A percentile compares a stretch with the other conserved stretches of the same genome.
Conservation (phyloP, 2,329 filamentous ascomycete species). For the Botryotinia narcissicola region DNA sequence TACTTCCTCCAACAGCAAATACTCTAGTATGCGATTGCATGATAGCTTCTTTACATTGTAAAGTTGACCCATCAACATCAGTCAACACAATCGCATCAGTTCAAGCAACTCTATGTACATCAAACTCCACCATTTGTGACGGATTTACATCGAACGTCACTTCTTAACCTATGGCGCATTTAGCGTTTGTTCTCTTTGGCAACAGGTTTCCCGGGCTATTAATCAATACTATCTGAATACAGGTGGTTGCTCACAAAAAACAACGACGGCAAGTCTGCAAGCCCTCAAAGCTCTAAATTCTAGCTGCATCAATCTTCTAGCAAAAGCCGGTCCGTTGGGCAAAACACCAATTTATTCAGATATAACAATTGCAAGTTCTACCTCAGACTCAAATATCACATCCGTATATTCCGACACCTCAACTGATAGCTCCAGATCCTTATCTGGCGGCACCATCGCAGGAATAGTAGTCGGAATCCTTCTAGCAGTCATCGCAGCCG, state of each 20-base stretch:
- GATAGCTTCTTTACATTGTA: constrained; percentile 56
- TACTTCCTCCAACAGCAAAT: constrained; percentile 78
- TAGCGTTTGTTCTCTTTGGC: constrained; percentile 66
- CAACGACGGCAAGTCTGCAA: not conserved
- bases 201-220: constrained; percentile 69
- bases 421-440: not conserved
- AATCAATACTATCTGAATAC: constrained; percentile 59
- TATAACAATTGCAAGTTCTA: not conserved
- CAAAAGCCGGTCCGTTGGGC: not conserved
- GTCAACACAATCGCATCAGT: constrained; percentile 60
- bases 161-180: constrained; percentile 68
- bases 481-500: not conserved
- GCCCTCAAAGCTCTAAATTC: not conserved
- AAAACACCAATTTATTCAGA: not conserved
- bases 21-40: constrained; percentile 78
- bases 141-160: constrained; percentile 49
- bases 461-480: not conserved
- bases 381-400: not conserved
- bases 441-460: not conserved
- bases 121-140: constrained; percentile 41
- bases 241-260: not conserved
- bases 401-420: not conserved
- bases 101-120: constrained; percentile 50
- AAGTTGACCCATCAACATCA: not conserved
- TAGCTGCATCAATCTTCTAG: not conserved